Conservation (phyloP, 148 eudicot genomes). For the Bassia scoparia region DNA sequence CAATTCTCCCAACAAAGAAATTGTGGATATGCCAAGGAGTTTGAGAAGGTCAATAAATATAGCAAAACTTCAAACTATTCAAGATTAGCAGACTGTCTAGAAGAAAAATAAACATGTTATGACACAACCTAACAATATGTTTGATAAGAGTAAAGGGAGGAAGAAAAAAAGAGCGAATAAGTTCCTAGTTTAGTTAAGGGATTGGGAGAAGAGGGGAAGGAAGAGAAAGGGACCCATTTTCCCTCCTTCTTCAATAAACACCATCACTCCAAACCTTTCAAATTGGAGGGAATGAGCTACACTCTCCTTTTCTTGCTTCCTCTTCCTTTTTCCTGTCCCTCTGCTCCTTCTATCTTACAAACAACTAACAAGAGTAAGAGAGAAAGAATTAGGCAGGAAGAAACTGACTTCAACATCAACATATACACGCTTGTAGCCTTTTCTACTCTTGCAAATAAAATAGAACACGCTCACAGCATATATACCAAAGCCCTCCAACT, state of each 20-base stretch:
- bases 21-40: not conserved
- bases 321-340: too few relatives aligned
- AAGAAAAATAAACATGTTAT: not conserved
- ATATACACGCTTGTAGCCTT: conserved; percentile 61
- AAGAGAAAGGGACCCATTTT: too few relatives aligned
- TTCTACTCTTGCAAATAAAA: conserved; percentile 55
- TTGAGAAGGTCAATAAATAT: not conserved
- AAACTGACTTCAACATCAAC: conserved; percentile 77
- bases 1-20: not conserved
- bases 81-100: not conserved
- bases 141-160: too few relatives aligned
- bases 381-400: not conserved
- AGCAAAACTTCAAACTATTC: not conserved
- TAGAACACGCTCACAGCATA: conserved; percentile 52
- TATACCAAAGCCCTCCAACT: conserved; percentile 51
- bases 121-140: not conserved
- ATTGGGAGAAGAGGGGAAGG: too few relatives aligned
- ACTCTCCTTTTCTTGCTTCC: too few relatives aligned
- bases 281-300: too few relatives aligned
- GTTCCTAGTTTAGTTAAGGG: too few relatives aligned
- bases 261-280: too few relatives aligned
- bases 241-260: too few relatives aligned
- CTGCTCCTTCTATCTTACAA: too few relatives aligned
- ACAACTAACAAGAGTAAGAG: too few relatives aligned
- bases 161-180: too few relatives aligned